These are phyloP conservation scores for Cryphonectria nitschkei DNA, from an alignment of 2,329 filamentous ascomycete genomes.

Conservation along the genomic window DNA sequence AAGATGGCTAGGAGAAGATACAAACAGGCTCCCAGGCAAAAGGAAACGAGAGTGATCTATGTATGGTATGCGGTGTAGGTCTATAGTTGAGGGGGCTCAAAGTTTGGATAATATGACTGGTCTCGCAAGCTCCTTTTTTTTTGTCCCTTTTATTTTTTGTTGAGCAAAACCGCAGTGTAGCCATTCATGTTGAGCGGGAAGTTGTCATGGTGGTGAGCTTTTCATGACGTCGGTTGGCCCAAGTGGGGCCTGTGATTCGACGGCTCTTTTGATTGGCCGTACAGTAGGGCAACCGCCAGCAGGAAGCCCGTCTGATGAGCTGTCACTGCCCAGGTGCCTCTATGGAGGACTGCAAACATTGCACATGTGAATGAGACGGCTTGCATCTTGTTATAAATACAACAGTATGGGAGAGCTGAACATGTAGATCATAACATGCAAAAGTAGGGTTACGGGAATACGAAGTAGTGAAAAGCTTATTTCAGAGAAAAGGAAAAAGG, in stretches of 20 bases:
- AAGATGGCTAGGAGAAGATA: background rate
- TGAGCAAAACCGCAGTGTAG: background rate
- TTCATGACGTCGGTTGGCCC: conserved; percentile 22
- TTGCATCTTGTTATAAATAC: background rate
- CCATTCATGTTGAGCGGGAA: background rate
- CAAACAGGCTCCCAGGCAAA: background rate
- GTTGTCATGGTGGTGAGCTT: conserved; percentile 16
- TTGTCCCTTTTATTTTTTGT: background rate
- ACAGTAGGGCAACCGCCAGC: background rate
- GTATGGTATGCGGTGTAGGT: background rate
- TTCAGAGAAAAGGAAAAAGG: background rate
- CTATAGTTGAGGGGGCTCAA: background rate
- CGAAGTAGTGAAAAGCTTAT: background rate
- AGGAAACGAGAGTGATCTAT: background rate
- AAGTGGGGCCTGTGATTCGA: background rate
- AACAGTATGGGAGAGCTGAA: background rate
- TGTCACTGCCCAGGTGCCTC: background rate
- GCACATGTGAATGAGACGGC: background rate
- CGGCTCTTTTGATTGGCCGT: conserved; percentile 8
- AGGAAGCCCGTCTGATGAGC: background rate
- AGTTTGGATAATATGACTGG: background rate
- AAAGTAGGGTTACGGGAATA: background rate
- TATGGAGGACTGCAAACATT: background rate
- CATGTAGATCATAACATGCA: background rate
- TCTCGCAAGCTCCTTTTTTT: background rate